Evolutionary conservation across 225 moss, liverwort and hornwort genomes (phyloP).

Genomic region (Physcomitrium patens): DNA sequence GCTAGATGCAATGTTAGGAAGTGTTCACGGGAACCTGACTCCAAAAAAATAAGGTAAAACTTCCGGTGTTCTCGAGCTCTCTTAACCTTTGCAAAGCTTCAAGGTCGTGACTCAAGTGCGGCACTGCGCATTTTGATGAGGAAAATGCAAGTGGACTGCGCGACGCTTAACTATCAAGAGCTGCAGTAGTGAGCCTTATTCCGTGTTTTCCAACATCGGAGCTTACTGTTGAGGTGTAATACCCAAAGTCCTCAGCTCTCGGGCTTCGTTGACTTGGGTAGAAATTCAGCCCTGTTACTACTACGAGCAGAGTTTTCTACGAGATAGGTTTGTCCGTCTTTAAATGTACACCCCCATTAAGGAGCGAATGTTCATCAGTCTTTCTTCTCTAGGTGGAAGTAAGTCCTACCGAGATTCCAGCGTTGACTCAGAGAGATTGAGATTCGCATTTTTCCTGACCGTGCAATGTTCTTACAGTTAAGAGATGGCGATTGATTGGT

Average conservation of each 20-base stretch:
- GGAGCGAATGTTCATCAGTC: not conserved
- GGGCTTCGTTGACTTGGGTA: not conserved
- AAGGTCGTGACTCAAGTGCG: not conserved
- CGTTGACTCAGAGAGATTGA: not conserved
- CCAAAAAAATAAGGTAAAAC: not conserved
- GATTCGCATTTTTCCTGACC: not conserved
- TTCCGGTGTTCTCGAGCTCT: not conserved
- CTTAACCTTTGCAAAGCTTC: not conserved
- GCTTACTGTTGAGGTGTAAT: not conserved
- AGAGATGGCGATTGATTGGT: not conserved
- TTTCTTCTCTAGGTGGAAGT: not conserved
- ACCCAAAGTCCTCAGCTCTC: not conserved
- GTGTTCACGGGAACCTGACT: not conserved
- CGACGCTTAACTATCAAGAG: not conserved
- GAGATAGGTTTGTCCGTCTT: not conserved
- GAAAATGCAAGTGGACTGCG: not conserved
- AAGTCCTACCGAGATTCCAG: not conserved
- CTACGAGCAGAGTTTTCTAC: too few species aligned
- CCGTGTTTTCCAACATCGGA: not conserved
- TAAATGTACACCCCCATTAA: too few species aligned
- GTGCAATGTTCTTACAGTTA: not conserved
- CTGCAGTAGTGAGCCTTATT: not conserved
- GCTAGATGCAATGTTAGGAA: not conserved
- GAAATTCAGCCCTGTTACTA: not conserved
- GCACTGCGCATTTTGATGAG: not conserved